Evolutionary conservation across 139 green algal species (phyloP), one percentile per base, ranked within the genome.

Genomic region (Eudorina sp.): DNA sequence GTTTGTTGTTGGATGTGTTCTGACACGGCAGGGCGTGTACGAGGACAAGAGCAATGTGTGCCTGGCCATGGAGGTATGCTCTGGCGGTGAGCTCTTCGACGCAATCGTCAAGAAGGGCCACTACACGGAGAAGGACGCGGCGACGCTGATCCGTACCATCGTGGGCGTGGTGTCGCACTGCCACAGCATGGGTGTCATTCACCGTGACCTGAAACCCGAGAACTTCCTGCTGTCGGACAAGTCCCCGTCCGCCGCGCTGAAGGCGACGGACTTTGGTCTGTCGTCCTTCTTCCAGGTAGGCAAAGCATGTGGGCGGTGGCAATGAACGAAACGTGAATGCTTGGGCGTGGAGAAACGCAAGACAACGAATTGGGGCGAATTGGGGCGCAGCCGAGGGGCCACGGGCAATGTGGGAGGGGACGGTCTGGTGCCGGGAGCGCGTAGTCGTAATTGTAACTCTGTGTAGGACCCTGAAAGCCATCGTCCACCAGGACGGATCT

Each of bases 11-110:
- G 64, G 3, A 73, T 46, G 36, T 18, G 1, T 55, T 16, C 34
- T 58, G 70, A 9, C 14, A 68, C n/a, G 14, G 16, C 41, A 84
- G 72, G 89, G 88, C n/a, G 94, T 93, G 38, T 98, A 94, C 74
- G 97, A 99, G 90, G 97, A 99, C 90, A 91, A 93, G 72, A 92
- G 94, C 78, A 94, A 95, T 81, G 93, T 99, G 38, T 97, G 98
- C 90, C 90, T 99, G 68, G 95, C 97, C 43, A 98, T 99, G 96
- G 96, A 99, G 91, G 87, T 99, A 18, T 98, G 96, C 93, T 89
- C 77, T 13, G 94, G 98, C 43, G 98, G 98, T 2, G 98, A 99
- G 94, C 96, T 99, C 48, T 99, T 99, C 93, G 98, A 99, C 91
- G 83, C 94, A 40, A 99, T 99, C 80, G 95, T 99, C 34, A 91